Evolutionary conservation across 2,329 filamentous ascomycete species (phyloP).

Genomic region (Calycina herbarum): DNA sequence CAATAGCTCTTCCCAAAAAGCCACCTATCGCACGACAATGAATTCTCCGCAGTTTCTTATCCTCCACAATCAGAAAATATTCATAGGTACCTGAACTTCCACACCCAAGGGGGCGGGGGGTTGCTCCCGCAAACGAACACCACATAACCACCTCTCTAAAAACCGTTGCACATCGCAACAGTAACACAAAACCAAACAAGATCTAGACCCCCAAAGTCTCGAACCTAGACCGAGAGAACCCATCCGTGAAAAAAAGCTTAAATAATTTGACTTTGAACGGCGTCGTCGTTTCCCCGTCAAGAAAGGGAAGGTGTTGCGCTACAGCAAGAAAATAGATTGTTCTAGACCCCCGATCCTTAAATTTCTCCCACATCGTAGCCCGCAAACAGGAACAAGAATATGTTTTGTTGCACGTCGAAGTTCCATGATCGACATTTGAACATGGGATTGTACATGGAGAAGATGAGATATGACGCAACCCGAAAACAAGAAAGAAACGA

Average conservation of each 20-base stretch:
- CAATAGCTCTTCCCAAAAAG: too few species aligned
- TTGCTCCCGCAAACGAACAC: too few species aligned
- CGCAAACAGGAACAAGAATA: neutral
- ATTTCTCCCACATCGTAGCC: neutral
- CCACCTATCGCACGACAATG: too few species aligned
- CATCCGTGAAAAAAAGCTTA: neutral
- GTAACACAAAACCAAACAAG: neutral
- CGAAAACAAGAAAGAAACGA: neutral
- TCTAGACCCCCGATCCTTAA: neutral
- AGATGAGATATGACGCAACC: neutral
- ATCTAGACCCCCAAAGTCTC: neutral
- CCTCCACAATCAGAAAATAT: neutral
- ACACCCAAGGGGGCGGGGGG: too few species aligned
- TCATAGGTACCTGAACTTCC: neutral
- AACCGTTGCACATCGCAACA: neutral
- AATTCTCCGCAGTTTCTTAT: too few species aligned
- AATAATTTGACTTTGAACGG: slow-evolving; percentile 1
- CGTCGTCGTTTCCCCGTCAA: neutral
- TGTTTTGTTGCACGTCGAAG: neutral
- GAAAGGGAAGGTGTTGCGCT: neutral
- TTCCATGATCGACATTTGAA: neutral
- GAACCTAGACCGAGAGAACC: neutral
- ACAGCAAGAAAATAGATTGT: neutral
- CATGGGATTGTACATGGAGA: neutral
- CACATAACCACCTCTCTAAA: neutral